Evolutionary conservation across 176 grass and related monocot species (phyloP), one percentile per base, ranked within the genome.

Genomic region (Oryza rufipogon): DNA sequence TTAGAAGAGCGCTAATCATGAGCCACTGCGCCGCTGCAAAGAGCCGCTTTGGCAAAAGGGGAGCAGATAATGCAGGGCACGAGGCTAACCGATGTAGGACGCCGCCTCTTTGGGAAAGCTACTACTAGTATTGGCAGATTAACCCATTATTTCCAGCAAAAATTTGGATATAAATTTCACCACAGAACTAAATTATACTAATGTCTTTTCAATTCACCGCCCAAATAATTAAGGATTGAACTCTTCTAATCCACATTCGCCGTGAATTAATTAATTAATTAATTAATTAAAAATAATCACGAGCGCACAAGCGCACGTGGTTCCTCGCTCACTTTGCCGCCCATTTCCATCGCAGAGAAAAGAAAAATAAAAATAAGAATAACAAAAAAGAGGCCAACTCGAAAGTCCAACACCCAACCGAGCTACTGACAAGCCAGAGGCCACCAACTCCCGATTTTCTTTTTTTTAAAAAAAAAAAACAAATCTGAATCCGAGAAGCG

Each of bases 1-100:
- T 88, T 56, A 69, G 36, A 66, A 76, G 66, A 33, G 45, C 75
- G 34, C 12, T 58, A 60, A 80, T 84, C 61, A 84, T 80, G 76
- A 15, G 68, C 1, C 25, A 4, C 87, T 15, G 46, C 69, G 7
- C 66, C 28, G n/a, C 73, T 67, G 3, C 64, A 41, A 38, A 19
- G 26, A 1, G 39, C 4, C 4, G 71, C 2, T 38, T 25, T 46
- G 47, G 9, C 12, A 22, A 56, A 75, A 56, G 48, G 47, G 47
- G 8, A 7, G 28, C 11, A 11, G 41, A 26, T 54, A 26, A 75
- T 12, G 72, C 44, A 26, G 58, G 61, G 16, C 73, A 68, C 64
- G n/a, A 25, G 26, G 23, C 54, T 26, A 26, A 7, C 33, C 22
- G 13, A 61, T 19, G 51, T n/a, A 15, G 32, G 51, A 17, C 13